Conservation (phyloP, 768 basidiomycete genomes). For the Coprinellus aureogranulatus region DNA sequence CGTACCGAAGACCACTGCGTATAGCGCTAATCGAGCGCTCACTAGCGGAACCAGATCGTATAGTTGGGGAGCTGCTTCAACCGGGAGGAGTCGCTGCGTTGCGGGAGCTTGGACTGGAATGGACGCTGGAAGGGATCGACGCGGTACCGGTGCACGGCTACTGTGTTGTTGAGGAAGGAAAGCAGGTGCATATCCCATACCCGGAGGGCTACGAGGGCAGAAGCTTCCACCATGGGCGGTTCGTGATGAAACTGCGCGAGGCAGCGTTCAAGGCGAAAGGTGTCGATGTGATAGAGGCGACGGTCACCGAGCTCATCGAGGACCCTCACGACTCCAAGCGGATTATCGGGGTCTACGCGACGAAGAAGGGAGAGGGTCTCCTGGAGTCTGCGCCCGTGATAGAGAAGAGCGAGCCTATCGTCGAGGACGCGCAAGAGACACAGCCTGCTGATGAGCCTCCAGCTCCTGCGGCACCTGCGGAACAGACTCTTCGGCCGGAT, state of each 20-base stretch:
- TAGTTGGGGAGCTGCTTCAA: conserved; percentile 95
- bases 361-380: conserved; percentile 30
- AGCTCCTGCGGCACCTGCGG: conserved; percentile 15
- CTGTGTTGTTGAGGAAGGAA: conserved; percentile 66
- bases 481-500: conserved; percentile 30
- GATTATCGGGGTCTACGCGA: conserved; percentile 68
- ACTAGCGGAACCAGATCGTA: conserved; percentile 88
- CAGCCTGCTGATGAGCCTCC: conserved; percentile 21
- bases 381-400: conserved; percentile 1
- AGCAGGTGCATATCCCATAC: conserved; percentile 86
- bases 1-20: conserved; percentile 55
- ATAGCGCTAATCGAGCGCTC: conserved; percentile 90
- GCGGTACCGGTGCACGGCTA: conserved; percentile 83
- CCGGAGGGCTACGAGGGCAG: conserved; percentile 70
- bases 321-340: conserved; percentile 39
- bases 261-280: conserved; percentile 58
- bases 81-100: conserved; percentile 85
- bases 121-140: conserved; percentile 83
- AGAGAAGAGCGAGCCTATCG: conserved; percentile 5
- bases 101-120: conserved; percentile 70
- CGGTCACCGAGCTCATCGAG: conserved; percentile 73
- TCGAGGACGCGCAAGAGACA: conserved; percentile 4
- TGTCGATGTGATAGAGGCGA: conserved; percentile 84
- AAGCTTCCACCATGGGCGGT: conserved; percentile 91
- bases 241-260: conserved; percentile 75